Evolutionary conservation across 352 stramenopile species (phyloP), one percentile per base, ranked within the genome.

Genomic region (Ophiocytium majus): DNA sequence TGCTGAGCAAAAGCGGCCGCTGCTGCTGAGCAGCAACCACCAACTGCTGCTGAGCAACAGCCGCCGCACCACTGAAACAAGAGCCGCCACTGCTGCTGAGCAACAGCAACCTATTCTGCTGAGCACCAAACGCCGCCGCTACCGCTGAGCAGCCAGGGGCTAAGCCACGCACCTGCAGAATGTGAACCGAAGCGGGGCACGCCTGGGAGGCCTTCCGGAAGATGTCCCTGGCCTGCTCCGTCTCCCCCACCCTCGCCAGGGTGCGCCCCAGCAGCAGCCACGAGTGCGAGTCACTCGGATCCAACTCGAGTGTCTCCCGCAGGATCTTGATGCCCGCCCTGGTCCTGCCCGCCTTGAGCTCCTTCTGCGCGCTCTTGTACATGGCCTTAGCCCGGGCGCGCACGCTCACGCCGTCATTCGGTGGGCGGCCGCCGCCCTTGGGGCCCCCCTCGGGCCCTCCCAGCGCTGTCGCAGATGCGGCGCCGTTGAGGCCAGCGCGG

Each of bases 131-230:
- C n/a, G n/a, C n/a, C n/a, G n/a, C n/a, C n/a, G n/a, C n/a, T n/a
- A n/a, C n/a, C n/a, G n/a, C n/a, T n/a, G n/a, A n/a, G n/a, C n/a
- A n/a, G n/a, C n/a, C n/a, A n/a, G n/a, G n/a, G n/a, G n/a, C n/a
- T n/a, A n/a, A n/a, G n/a, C n/a, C n/a, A n/a, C n/a, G n/a, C n/a
- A n/a, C n/a, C n/a, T 88, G 84, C 79, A 83, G 82, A 14, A 88
- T 82, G 50, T 88, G 84, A 0, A 83, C 84, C 33, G 83, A 86
- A 19, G 57, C 33, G 10, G 84, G 84, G 74, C 84, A 88, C n/a
- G 71, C 74, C 14, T 10, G 17, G 19, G 81, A 50, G 50, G 84
- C 84, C 79, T 88, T 33, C 1, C 17, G 31, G n/a, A 80, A 80
- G 17, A 81, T 81, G 14, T 81, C 36, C 5, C 64, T 5, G 10